These are phyloP conservation scores for Leishmania braziliensis DNA, from an alignment of 208 protist genomes.

Conservation along the genomic window DNA sequence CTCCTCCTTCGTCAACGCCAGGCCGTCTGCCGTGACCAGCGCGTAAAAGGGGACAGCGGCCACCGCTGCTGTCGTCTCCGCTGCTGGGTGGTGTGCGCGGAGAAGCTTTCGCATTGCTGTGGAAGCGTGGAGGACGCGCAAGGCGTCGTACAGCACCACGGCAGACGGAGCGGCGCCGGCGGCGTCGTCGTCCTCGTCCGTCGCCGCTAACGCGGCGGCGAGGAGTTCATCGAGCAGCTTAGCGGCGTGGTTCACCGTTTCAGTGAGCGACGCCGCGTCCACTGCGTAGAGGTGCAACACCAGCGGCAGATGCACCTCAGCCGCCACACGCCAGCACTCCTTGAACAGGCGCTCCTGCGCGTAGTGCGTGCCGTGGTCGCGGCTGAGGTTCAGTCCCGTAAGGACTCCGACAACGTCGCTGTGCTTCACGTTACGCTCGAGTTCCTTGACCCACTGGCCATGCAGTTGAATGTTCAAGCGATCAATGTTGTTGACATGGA, in stretches of 20 bases:
- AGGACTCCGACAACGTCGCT: constrained; percentile 67
- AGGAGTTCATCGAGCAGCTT: constrained; percentile 64
- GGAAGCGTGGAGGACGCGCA: constrained; percentile 46
- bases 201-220: neutral
- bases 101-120: constrained; percentile 57
- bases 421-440: constrained; percentile 44
- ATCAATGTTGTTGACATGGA: constrained; percentile 85
- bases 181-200: neutral
- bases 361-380: constrained; percentile 71
- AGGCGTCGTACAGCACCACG: constrained; percentile 69
- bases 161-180: constrained; percentile 33
- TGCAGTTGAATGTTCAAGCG: constrained; percentile 69
- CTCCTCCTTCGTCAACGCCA: constrained; percentile 16
- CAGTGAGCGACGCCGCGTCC: constrained; percentile 21
- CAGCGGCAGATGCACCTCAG: constrained; percentile 49
- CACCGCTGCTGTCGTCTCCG: constrained; percentile 1
- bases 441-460: constrained; percentile 68
- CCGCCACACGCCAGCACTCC: constrained; percentile 55
- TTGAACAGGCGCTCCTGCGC: constrained; percentile 69
- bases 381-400: constrained; percentile 65
- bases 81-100: constrained; percentile 25
- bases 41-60: constrained; percentile 45
- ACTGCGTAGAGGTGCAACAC: constrained; percentile 59
- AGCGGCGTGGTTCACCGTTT: constrained; percentile 56
- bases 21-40: constrained; percentile 58